These are phyloP conservation scores for Prunus fruticosa DNA, from an alignment of 306 rosid species.

Conservation along the genomic window DNA sequence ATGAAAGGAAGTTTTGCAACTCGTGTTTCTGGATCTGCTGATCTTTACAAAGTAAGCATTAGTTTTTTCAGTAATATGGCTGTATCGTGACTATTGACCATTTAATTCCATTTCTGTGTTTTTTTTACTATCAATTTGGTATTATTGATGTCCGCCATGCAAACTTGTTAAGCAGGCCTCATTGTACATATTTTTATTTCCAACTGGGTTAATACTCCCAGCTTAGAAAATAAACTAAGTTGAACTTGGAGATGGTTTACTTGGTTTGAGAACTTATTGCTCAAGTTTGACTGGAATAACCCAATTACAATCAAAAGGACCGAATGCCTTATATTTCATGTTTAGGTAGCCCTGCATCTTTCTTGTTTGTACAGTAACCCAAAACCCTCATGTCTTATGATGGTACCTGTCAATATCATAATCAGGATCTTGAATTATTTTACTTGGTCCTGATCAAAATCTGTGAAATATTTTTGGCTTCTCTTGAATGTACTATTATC, in stretches of 20 bases:
- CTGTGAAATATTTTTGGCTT: not conserved
- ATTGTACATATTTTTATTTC: not conserved
- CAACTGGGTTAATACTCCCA: not conserved
- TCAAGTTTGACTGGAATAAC: not conserved
- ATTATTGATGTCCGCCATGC: not conserved
- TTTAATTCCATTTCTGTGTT: not conserved
- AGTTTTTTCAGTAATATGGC: constrained; percentile 5
- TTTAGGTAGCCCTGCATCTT: not conserved
- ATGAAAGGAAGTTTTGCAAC: constrained; percentile 91
- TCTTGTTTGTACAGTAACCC: not conserved
- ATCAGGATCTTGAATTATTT: not conserved
- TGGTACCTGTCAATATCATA: not conserved
- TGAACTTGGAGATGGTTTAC: not conserved
- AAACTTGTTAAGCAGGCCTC: not conserved
- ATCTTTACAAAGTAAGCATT: constrained; percentile 75
- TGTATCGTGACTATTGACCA: not conserved
- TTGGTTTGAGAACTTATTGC: not conserved
- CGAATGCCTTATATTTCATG: not conserved
- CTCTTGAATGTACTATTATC: not conserved
- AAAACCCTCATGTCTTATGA: not conserved
- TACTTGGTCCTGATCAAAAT: not conserved
- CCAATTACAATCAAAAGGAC: not conserved
- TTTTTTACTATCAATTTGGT: constrained; percentile 1
- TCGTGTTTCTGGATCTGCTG: constrained; percentile 94
- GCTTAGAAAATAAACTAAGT: not conserved